phyloP scores from a whole-genome alignment of 2,329 filamentous ascomycete species.

The Thelonectria blattea region DNA sequence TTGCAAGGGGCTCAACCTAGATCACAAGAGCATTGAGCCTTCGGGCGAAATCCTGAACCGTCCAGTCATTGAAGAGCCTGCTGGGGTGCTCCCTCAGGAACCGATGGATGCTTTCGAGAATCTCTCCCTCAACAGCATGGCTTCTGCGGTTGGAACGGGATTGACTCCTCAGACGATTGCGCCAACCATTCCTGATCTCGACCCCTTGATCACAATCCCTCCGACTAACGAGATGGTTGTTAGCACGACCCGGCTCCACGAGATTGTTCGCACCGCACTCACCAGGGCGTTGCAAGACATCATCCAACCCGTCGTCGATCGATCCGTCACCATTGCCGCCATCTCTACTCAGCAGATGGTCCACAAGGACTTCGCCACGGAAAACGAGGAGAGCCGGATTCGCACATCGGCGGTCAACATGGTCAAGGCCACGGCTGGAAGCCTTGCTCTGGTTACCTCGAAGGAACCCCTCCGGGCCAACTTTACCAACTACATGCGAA shows the following conservation, averaged over 20 bases:
- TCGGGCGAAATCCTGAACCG: slow-evolving; percentile 85
- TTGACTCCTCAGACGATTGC: slow-evolving; percentile 80
- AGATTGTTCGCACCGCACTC: slow-evolving; percentile 85
- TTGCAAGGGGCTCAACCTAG: slow-evolving; percentile 89
- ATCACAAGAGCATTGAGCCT: slow-evolving; percentile 89
- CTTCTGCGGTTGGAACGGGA: slow-evolving; percentile 70
- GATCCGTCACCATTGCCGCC: slow-evolving; percentile 96
- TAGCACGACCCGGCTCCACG: slow-evolving; percentile 68
- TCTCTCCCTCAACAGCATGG: slow-evolving; percentile 76
- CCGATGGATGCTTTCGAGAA: slow-evolving; percentile 83
- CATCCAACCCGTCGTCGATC: slow-evolving; percentile 94
- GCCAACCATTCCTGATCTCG: slow-evolving; percentile 82
- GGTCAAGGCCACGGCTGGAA: slow-evolving; percentile 93
- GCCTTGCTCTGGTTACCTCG: slow-evolving; percentile 93
- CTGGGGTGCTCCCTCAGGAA: slow-evolving; percentile 67
- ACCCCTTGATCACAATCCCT: slow-evolving; percentile 79
- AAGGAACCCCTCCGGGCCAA: slow-evolving; percentile 96
- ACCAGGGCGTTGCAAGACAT: slow-evolving; percentile 93
- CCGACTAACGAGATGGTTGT: slow-evolving; percentile 82
- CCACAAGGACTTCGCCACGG: slow-evolving; percentile 93
- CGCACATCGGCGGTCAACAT: slow-evolving; percentile 88
- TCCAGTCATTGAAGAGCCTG: slow-evolving; percentile 65
- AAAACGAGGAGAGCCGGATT: slow-evolving; percentile 86
- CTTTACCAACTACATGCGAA: slow-evolving; percentile 94
- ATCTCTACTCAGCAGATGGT: slow-evolving; percentile 97